These are phyloP conservation scores for Exophiala oligosperma DNA, from an alignment of 2,329 filamentous ascomycete species.

Conservation along the genomic window DNA sequence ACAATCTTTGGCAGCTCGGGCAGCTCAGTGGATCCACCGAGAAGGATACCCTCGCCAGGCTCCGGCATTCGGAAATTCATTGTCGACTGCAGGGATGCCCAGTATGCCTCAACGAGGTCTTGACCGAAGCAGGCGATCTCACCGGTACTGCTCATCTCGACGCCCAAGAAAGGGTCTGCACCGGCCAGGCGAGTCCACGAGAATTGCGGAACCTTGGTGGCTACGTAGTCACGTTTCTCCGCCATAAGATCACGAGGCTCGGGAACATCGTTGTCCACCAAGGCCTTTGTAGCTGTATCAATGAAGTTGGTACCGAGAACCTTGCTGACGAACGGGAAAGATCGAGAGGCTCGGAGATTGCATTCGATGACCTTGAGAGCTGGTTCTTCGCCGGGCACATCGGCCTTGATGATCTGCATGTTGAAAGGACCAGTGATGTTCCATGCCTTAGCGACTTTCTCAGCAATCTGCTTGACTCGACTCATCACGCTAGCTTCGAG, in stretches of 20 bases:
- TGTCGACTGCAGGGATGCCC: slow-evolving; percentile 90
- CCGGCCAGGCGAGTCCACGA: slow-evolving; percentile 97
- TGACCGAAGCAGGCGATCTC: slow-evolving; percentile 99
- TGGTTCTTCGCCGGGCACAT: slow-evolving; percentile 63
- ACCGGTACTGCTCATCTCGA: slow-evolving; percentile 95
- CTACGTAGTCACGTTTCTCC: slow-evolving; percentile 84
- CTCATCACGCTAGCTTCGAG: slow-evolving; percentile 76
- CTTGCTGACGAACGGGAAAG: slow-evolving; percentile 98
- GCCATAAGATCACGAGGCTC: slow-evolving; percentile 86
- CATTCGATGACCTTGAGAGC: slow-evolving; percentile 96
- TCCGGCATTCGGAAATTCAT: slow-evolving; percentile 99
- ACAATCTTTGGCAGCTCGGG: slow-evolving; percentile 75
- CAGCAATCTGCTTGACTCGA: slow-evolving; percentile 90
- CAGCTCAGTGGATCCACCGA: slow-evolving; percentile 79
- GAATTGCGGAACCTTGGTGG: slow-evolving; percentile 98
- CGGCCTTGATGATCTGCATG: slow-evolving; percentile 99
- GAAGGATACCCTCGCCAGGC: slow-evolving; percentile 90
- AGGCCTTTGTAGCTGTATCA: slow-evolving; percentile 88
- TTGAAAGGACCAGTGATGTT: slow-evolving; percentile 98
- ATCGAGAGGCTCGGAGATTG: slow-evolving; percentile 94
- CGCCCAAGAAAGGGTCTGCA: slow-evolving; percentile 94
- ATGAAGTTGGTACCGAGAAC: slow-evolving; percentile 97
- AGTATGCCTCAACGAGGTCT: slow-evolving; percentile 94
- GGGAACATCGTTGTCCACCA: slow-evolving; percentile 81
- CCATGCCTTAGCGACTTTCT: slow-evolving; percentile 97